Percentiles rank a stretch among this genome's conserved stretches.
These are phyloP conservation scores for Penicillium soppii DNA, from an alignment of 495 filamentous ascomycete genomes.

Conservation along the genomic window DNA sequence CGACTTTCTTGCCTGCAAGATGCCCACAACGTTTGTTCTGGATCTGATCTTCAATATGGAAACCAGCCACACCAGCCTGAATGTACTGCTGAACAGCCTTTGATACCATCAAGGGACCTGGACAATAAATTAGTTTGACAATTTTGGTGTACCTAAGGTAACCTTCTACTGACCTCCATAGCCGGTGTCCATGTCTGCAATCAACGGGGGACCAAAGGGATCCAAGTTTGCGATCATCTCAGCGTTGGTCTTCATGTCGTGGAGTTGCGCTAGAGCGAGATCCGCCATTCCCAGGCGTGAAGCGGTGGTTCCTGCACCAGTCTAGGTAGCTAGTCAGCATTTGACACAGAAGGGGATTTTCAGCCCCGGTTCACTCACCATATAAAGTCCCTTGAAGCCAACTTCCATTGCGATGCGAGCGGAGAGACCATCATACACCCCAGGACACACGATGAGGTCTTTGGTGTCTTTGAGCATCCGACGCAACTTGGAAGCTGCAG, in stretches of 20 bases:
- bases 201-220: constrained; percentile 55
- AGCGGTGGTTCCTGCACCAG: constrained; percentile 65
- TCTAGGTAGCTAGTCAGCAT: constrained; percentile 39
- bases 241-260: constrained; percentile 66
- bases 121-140: neutral
- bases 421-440: constrained; percentile 68
- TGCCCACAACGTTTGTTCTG: constrained; percentile 66
- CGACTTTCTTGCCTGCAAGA: constrained; percentile 60
- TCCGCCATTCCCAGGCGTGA: constrained; percentile 65
- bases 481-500: constrained; percentile 48
- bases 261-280: constrained; percentile 60
- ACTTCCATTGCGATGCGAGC: constrained; percentile 61
- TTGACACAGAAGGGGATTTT: neutral
- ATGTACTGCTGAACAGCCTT: constrained; percentile 64
- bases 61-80: constrained; percentile 64
- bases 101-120: constrained; percentile 61
- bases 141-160: neutral
- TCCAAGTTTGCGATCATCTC: constrained; percentile 65
- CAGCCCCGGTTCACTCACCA: constrained; percentile 54
- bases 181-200: constrained; percentile 71
- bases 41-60: constrained; percentile 74
- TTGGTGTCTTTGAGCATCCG: constrained; percentile 41
- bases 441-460: constrained; percentile 56
- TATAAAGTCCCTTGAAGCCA: constrained; percentile 64
- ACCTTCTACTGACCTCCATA: constrained; percentile 49